phyloP scores from a whole-genome alignment of 352 stramenopile genomes.

The Globisporangium heterothallicum region DNA sequence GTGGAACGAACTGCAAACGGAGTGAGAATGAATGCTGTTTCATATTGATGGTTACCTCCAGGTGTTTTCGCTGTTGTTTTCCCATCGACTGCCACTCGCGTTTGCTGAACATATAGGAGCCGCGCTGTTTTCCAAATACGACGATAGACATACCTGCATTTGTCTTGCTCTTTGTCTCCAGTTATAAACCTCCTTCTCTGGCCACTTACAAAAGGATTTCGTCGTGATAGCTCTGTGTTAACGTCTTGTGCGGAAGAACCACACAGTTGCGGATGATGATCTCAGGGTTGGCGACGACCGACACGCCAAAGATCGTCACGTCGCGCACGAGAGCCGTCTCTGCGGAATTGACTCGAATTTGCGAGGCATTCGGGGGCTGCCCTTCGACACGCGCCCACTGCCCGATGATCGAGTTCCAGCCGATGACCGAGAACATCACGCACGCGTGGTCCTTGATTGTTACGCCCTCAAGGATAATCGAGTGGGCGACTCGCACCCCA shows the following conservation, averaged over 20 bases:
- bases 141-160: too few species aligned
- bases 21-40: too few species aligned
- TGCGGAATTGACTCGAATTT: slow-evolving; percentile 60
- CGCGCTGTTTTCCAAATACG: too few species aligned
- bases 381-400: slow-evolving; percentile 85
- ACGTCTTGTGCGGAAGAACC: slow-evolving; percentile 83
- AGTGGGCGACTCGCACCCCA: slow-evolving; percentile 78
- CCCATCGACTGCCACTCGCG: too few species aligned
- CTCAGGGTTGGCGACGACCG: slow-evolving; percentile 82
- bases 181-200: slow-evolving; percentile 2
- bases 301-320: slow-evolving; percentile 86
- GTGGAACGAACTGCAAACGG: too few species aligned
- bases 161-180: too few species aligned
- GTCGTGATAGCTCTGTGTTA: slow-evolving; percentile 86
- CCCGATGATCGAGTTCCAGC: slow-evolving; percentile 86
- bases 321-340: slow-evolving; percentile 81
- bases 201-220: slow-evolving; percentile 86
- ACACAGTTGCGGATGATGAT: slow-evolving; percentile 89
- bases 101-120: too few species aligned
- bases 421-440: slow-evolving; percentile 83
- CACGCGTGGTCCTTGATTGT: slow-evolving; percentile 87
- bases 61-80: too few species aligned
- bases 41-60: too few species aligned
- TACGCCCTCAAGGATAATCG: slow-evolving; percentile 84
- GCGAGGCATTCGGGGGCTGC: slow-evolving; percentile 71